Evolutionary conservation across 176 grass and related monocot species (phyloP).

Genomic region (Pharus latifolius): DNA sequence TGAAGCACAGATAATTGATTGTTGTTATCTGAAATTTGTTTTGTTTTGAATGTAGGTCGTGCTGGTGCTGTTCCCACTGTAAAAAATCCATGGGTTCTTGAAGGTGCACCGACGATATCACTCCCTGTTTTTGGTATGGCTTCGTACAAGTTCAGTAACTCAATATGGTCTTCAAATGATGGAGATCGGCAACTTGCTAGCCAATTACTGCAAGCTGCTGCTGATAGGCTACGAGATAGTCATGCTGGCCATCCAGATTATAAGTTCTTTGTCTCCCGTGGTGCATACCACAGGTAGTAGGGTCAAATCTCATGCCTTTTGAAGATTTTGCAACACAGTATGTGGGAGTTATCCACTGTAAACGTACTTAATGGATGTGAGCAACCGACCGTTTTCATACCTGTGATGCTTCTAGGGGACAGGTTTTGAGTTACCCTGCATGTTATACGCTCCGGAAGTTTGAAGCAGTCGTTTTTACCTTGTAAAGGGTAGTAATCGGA

Average conservation of each 20-base stretch:
- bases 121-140: slow-evolving; percentile 41
- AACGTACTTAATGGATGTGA: not conserved
- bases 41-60: slow-evolving; percentile 11
- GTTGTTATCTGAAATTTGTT: not conserved
- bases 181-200: slow-evolving; percentile 30
- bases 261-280: slow-evolving; percentile 33
- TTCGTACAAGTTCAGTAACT: slow-evolving; percentile 46
- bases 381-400: not conserved
- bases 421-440: not conserved
- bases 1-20: too few species aligned
- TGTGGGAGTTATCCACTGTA: not conserved
- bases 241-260: slow-evolving; percentile 36
- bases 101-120: slow-evolving; percentile 4
- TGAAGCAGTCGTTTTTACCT: not conserved
- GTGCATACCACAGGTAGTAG: slow-evolving; percentile 17
- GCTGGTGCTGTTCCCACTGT: not conserved
- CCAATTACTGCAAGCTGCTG: slow-evolving; percentile 31
- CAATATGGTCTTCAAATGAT: slow-evolving; percentile 28
- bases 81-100: not conserved
- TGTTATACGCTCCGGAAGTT: too few species aligned
- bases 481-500: slow-evolving; percentile 4
- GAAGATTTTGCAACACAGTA: not conserved
- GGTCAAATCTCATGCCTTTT: not conserved
- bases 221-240: slow-evolving; percentile 22
- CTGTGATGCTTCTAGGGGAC: not conserved